Evolutionary conservation across 768 basidiomycete genomes (phyloP), one percentile per base, ranked within the genome.

Genomic region (Tubosaeta sp.): DNA sequence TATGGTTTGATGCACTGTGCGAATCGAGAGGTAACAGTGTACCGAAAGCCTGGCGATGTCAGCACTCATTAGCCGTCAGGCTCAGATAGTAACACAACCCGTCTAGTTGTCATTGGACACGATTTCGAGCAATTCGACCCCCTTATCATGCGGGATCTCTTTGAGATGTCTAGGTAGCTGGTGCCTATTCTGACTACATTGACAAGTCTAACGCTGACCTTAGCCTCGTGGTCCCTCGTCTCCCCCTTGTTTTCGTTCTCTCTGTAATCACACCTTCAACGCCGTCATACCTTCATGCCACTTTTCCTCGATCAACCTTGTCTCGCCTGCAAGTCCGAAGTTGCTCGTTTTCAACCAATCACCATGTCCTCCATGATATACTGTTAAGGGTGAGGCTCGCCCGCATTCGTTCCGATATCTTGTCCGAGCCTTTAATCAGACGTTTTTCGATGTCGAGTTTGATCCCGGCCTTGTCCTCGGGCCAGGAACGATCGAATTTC

Each of bases 121-220:
- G 83, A 87, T 49, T 88, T 91, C 55, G 88, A 90, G 59, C 80
- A 83, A 60, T 79, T 87, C 44, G 86, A 87, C 49, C 68, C 79
- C 0, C 48, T 55, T 2, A 74, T 90, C 3, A 64, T 90, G 43
- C 80, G 84, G 59, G 87, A 90, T 58, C 59, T 89, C 16, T 79
- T 89, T 36, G 76, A 84, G 47, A 82, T 90, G 31, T 86, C 78
- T 72, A 87, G 84, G 87, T 83, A 45, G 54, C 27, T 63, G 43
- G 12, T 27, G 13, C 35, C n/a, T 31, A 32, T 42, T 32, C 44
- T 18, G 2, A 29, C 40, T 34, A 36, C 7, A 18, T 27, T 12
- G 1, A 30, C 13, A 16, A 35, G 21, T 10, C 49, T 63, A 18
- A 59, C 29, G 1, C 39, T 27, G 14, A 38, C 36, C 22, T 16